A percentile compares a stretch with the other conserved stretches of the same genome.
phyloP scores from a whole-genome alignment of 2,329 filamentous ascomycete genomes.

The Cordyceps sp. region DNA sequence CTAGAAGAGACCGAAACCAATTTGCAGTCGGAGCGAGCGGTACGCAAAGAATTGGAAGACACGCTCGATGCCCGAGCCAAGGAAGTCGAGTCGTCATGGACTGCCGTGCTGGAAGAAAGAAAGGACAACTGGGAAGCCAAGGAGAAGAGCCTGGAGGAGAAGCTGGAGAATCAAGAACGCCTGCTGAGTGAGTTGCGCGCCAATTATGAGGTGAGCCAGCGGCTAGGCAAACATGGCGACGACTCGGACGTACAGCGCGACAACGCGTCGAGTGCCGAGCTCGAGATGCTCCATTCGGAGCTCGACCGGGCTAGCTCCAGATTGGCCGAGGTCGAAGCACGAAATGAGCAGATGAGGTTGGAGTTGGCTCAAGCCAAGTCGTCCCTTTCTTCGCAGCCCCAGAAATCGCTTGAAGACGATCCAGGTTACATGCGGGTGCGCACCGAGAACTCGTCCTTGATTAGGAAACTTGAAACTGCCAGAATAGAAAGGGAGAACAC shows the following conservation, averaged over 20 bases:
- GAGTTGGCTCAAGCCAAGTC: constrained; percentile 84
- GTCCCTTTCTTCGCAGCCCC: constrained; percentile 38
- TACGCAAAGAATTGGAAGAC: constrained; percentile 60
- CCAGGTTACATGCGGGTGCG: constrained; percentile 74
- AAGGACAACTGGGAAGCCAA: constrained; percentile 93
- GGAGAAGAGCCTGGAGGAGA: constrained; percentile 80
- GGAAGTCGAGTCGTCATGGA: constrained; percentile 82
- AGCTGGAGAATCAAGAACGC: constrained; percentile 84
- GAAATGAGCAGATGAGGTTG: constrained; percentile 83
- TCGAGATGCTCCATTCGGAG: constrained; percentile 86
- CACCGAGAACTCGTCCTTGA: constrained; percentile 82
- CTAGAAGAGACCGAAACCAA: constrained; percentile 69
- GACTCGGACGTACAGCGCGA: constrained; percentile 37
- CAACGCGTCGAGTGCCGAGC: constrained; percentile 68
- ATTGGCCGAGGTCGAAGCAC: constrained; percentile 77
- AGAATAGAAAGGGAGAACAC: constrained; percentile 72
- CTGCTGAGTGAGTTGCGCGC: constrained; percentile 90
- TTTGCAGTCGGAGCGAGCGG: constrained; percentile 60
- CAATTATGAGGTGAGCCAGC: constrained; percentile 89
- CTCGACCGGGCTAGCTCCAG: constrained; percentile 76
- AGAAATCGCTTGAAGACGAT: constrained; percentile 65
- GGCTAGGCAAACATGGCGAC: constrained; percentile 60
- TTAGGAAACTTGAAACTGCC: constrained; percentile 73
- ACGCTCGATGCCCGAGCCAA: constrained; percentile 66
- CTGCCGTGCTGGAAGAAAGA: constrained; percentile 79